These are phyloP conservation scores for Cicer chorassanicum DNA, from an alignment of 306 rosid species.

Conservation along the genomic window DNA sequence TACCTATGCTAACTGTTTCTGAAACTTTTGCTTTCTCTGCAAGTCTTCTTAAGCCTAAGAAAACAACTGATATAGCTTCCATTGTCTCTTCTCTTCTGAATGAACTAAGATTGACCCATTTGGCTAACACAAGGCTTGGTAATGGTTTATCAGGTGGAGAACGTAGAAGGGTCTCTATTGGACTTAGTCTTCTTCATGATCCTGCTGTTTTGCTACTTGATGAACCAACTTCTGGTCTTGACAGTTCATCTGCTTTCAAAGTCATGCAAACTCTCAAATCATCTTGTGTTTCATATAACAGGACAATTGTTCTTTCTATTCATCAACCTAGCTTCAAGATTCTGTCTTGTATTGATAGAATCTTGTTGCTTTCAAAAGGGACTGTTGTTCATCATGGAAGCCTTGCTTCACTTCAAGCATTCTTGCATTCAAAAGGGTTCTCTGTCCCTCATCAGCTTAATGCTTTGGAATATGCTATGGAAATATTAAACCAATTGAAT, in stretches of 20 bases:
- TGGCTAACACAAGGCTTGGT: conserved; percentile 68
- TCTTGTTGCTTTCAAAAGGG: conserved; percentile 73
- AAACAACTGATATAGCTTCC: conserved; percentile 44
- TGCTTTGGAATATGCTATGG: conserved; percentile 88
- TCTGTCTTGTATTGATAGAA: conserved; percentile 69
- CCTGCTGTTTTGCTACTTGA: conserved; percentile 81
- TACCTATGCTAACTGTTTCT: conserved; percentile 77
- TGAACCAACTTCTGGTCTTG: conserved; percentile 97
- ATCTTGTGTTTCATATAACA: conserved; percentile 60
- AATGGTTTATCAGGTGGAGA: conserved; percentile 85
- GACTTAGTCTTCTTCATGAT: conserved; percentile 84
- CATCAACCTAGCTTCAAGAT: conserved; percentile 93
- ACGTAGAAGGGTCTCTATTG: conserved; percentile 80
- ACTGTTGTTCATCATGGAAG: conserved; percentile 78
- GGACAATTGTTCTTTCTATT: conserved; percentile 80
- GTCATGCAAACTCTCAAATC: conserved; percentile 79
- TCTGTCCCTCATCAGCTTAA: conserved; percentile 89
- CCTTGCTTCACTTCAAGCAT: conserved; percentile 62
- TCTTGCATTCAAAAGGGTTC: conserved; percentile 64
- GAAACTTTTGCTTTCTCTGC: conserved; percentile 87
- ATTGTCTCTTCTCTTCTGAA: conserved; percentile 62
- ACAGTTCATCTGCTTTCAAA: conserved; percentile 78
- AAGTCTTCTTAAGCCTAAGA: conserved; percentile 65
- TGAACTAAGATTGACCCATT: conserved; percentile 65
- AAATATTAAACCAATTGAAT: conserved; percentile 61